Evolutionary conservation across 371 early-diverging fungal species (phyloP).

Genomic region (Rhizopus arrhizus): DNA sequence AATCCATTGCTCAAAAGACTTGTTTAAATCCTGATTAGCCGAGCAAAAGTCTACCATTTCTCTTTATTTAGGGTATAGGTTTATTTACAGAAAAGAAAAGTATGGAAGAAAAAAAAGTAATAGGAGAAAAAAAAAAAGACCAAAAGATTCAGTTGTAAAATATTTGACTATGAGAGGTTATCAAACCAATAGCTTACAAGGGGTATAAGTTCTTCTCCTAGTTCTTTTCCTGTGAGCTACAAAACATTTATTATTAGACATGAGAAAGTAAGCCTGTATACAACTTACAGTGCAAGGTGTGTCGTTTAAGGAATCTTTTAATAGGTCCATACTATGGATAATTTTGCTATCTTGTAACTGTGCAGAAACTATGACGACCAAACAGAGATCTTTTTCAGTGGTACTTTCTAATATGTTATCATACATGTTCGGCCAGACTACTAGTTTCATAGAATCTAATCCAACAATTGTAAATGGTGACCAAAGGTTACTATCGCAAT

Average conservation of each 20-base stretch:
- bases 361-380: conserved; percentile 23
- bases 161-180: neutral
- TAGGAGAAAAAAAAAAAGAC: neutral
- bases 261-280: no score
- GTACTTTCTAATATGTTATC: conserved; percentile 5
- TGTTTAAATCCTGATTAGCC: neutral
- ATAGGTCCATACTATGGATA: conserved; percentile 11
- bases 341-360: conserved; percentile 14
- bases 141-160: neutral
- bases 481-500: neutral
- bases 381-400: conserved; percentile 19
- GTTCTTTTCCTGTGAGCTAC: conserved; percentile 14
- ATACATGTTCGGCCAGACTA: conserved; percentile 20
- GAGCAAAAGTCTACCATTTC: neutral
- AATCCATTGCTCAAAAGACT: neutral
- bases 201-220: conserved; percentile 22
- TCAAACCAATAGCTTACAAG: conserved; percentile 25
- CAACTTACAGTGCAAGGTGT: neutral
- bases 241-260: neutral
- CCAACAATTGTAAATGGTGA: conserved; percentile 25
- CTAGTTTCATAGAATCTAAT: conserved; percentile 21
- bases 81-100: neutral
- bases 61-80: neutral
- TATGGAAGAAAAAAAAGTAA: neutral
- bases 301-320: conserved; percentile 14